Conservation (phyloP, 768 basidiomycete genomes). For the Gymnopilus junonius region DNA sequence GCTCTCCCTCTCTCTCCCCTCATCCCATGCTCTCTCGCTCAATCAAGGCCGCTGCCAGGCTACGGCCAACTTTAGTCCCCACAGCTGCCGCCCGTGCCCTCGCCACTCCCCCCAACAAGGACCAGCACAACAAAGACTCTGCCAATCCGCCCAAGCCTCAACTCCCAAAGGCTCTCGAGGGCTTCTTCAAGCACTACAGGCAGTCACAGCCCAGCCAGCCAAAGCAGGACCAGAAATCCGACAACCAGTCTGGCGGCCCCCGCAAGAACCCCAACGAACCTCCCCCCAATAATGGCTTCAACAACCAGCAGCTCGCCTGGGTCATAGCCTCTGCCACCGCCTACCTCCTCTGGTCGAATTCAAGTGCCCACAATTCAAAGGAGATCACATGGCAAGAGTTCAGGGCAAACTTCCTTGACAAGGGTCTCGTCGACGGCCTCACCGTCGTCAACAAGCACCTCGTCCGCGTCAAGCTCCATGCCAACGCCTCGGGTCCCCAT, state of each 20-base stretch:
- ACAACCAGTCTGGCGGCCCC: slow-evolving; percentile 39
- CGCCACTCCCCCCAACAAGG: slow-evolving; percentile 46
- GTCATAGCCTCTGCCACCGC: slow-evolving; percentile 58
- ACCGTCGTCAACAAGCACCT: slow-evolving; percentile 88
- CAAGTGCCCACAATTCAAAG: slow-evolving; percentile 58
- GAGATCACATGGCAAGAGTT: slow-evolving; percentile 99
- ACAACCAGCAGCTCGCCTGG: slow-evolving; percentile 58
- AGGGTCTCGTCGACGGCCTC: slow-evolving; percentile 93
- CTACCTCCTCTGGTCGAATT: slow-evolving; percentile 68
- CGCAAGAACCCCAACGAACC: slow-evolving; percentile 34
- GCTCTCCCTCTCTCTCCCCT: slow-evolving; percentile 64
- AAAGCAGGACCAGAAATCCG: slow-evolving; percentile 28
- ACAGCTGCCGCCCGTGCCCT: slow-evolving; percentile 45
- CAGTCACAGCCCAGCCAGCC: slow-evolving; percentile 45
- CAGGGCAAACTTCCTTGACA: slow-evolving; percentile 94
- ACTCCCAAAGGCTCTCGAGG: slow-evolving; percentile 71
- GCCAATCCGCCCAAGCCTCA: slow-evolving; percentile 45
- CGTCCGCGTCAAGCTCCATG: slow-evolving; percentile 92
- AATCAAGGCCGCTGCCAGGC: slow-evolving; percentile 53
- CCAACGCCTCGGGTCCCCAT: slow-evolving; percentile 75
- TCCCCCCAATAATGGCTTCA: slow-evolving; percentile 61
- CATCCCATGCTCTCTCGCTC: slow-evolving; percentile 70
- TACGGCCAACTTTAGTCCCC: slow-evolving; percentile 43
- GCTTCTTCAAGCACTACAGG: slow-evolving; percentile 76
- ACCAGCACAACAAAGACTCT: slow-evolving; percentile 38